Conservation (phyloP, 2,329 filamentous ascomycete genomes). For the Aschersonia sp. region DNA sequence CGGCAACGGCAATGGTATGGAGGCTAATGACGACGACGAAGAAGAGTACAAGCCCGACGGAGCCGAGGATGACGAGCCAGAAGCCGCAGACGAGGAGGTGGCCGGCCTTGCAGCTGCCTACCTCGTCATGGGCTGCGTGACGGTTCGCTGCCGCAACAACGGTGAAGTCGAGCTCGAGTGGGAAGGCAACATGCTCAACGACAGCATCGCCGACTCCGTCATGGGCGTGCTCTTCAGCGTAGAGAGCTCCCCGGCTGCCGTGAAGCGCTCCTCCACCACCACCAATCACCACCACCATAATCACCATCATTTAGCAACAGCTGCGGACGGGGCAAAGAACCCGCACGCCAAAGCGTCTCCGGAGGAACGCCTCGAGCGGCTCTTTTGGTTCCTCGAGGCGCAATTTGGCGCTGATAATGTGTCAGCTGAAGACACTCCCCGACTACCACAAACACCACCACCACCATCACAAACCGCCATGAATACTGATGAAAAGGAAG, state of each 20-base stretch:
- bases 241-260: constrained; percentile 86
- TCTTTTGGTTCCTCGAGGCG: constrained; percentile 92
- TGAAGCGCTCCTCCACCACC: constrained; percentile 46
- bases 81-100: constrained; percentile 53
- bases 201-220: constrained; percentile 93
- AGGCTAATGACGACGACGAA: constrained; percentile 20
- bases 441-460: not conserved
- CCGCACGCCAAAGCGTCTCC: constrained; percentile 59
- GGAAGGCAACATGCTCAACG: constrained; percentile 96
- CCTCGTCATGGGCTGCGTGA: constrained; percentile 80
- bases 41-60: constrained; percentile 8
- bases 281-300: constrained; percentile 24
- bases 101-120: constrained; percentile 40
- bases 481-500: too few species aligned
- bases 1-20: constrained; percentile 16
- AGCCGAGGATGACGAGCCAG: constrained; percentile 14
- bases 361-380: constrained; percentile 64
- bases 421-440: constrained; percentile 53
- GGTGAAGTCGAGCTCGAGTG: constrained; percentile 85
- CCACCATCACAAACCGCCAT: too few species aligned
- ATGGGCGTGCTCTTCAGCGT: constrained; percentile 85
- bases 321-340: constrained; percentile 18
- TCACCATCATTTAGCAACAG: too few species aligned
- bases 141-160: constrained; percentile 60
- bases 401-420: constrained; percentile 84